phyloP scores from a whole-genome alignment of 345 rosid genomes.

The Raphanus sativus region DNA sequence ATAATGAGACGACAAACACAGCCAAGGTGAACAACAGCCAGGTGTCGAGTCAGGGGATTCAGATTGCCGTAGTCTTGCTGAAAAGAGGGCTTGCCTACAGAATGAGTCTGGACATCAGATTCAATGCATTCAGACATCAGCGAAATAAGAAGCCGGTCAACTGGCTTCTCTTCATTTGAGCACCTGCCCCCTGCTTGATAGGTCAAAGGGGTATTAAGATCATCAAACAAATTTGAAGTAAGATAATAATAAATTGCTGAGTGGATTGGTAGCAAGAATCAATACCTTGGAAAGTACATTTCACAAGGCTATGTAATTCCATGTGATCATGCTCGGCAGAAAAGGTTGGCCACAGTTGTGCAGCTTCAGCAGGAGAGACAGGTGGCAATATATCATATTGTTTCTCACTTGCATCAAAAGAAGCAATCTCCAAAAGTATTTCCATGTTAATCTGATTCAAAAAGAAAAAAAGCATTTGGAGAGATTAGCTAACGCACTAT shows the following conservation, averaged over 20 bases:
- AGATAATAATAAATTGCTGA: conserved; percentile 9
- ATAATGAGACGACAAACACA: conserved; percentile 60
- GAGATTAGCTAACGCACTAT: conserved; percentile 19
- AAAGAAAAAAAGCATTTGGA: conserved; percentile 23
- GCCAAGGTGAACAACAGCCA: conserved; percentile 72
- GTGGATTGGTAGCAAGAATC: conserved; percentile 6
- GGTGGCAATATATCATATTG: conserved; percentile 43
- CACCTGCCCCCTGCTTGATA: conserved; percentile 55
- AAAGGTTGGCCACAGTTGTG: conserved; percentile 52
- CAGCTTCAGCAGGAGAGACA: conserved; percentile 51
- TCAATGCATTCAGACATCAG: conserved; percentile 68
- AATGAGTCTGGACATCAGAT: conserved; percentile 53
- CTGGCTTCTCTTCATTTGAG: conserved; percentile 72
- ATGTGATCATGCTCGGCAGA: conserved; percentile 41
- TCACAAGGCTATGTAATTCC: conserved; percentile 51
- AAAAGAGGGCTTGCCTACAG: conserved; percentile 40
- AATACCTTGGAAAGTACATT: conserved; percentile 74
- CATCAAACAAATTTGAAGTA: conserved; percentile 9
- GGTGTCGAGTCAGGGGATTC: conserved; percentile 69
- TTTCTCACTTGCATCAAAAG: conserved; percentile 63
- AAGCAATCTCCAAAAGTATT: conserved; percentile 68
- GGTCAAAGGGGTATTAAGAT: conserved; percentile 20
- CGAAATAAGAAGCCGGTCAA: conserved; percentile 61
- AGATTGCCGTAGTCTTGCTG: conserved; percentile 56
- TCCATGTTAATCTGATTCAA: conserved; percentile 55